Base-by-base conservation (phyloP, 2,329 filamentous ascomycete genomes). In the Penicillium expansum region DNA sequence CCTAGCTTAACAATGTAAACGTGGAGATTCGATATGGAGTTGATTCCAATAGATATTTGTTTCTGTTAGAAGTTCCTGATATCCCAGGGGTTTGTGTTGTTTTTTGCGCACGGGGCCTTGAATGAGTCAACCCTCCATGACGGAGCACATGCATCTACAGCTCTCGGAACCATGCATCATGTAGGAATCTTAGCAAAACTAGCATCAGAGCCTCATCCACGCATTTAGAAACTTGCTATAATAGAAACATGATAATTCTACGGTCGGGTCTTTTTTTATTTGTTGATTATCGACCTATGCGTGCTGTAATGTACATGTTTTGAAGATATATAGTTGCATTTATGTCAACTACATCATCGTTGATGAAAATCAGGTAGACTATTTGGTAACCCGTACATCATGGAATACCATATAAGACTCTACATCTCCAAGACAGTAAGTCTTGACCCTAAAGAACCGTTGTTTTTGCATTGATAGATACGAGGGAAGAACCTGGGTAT, bases 1-100 rank as follows among this genome's bases (percentile, higher is more conserved):
- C 64, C 59, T 66, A 65, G 55, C 44, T 62, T 56, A 16, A 50
- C 45, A 58, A 39, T 33, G 29, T 49, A 42, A 51, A 51, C 45
- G 52, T 30, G 38, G 39, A 56, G 41, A 44, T 35, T 8, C 11
- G 35, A 55, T 35, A 52, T 27, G 42, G 37, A 43, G 9, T 24
- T 27, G 33, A 39, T 38, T 13, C 1, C 4, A 32, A 11, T 32
- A 11, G 14, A 32, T 22, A 24, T 14, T 33, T 24, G 27, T 22
- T 43, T 32, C 9, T n/a, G 6, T 3, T 22, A n/a, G 29, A 32
- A 24, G 14, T 43, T n/a, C 13, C 27, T 24, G 20, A 22, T 32
- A 48, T 48, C 2, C 14, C 20, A 30, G 7, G 39, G 18, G 6
- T 6, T 29, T 29, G 27, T 6, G 27, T 24, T 47, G 48, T 48